phyloP scores from a whole-genome alignment of 1,284 basidiomycete species.

The Phylloboletellus chloephorus region DNA sequence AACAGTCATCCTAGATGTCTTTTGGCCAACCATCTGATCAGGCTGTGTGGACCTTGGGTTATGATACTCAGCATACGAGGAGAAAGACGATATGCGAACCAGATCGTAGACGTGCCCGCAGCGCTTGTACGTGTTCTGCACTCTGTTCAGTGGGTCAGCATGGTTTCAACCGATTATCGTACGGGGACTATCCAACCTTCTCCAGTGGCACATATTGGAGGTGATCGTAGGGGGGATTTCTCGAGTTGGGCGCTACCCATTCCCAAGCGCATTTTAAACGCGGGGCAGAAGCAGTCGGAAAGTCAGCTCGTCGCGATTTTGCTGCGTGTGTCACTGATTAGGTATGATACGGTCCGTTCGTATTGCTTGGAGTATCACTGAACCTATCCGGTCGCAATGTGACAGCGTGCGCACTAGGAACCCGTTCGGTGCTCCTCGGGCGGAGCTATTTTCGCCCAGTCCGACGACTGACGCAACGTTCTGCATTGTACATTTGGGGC shows the following conservation, averaged over 20 bases:
- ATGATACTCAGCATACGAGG: conserved; percentile 15
- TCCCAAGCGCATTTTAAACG: conserved; percentile 25
- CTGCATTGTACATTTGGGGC: conserved; percentile 21
- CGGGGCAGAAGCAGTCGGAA: conserved; percentile 13
- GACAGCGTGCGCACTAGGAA: conserved; percentile 25
- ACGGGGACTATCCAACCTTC: conserved; percentile 23
- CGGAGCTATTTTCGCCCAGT: conserved; percentile 25
- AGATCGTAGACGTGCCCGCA: conserved; percentile 54
- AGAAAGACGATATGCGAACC: conserved; percentile 37
- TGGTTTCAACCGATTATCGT: not conserved
- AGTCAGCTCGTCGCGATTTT: conserved; percentile 24
- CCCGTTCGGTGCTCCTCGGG: conserved; percentile 31
- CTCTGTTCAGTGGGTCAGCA: conserved; percentile 23
- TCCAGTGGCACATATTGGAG: conserved; percentile 29
- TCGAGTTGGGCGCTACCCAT: conserved; percentile 6
- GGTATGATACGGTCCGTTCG: conserved; percentile 22
- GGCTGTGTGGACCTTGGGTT: conserved; percentile 36
- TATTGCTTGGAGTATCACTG: conserved; percentile 22
- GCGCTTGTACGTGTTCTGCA: conserved; percentile 32
- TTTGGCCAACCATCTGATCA: conserved; percentile 48
- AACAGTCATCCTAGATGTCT: not conserved
- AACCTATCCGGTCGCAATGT: conserved; percentile 16
- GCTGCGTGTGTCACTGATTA: conserved; percentile 21
- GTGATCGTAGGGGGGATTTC: conserved; percentile 10
- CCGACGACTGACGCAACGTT: conserved; percentile 10